These are phyloP conservation scores for Lathyrus oleraceus DNA, from an alignment of 306 rosid species.

Conservation along the genomic window DNA sequence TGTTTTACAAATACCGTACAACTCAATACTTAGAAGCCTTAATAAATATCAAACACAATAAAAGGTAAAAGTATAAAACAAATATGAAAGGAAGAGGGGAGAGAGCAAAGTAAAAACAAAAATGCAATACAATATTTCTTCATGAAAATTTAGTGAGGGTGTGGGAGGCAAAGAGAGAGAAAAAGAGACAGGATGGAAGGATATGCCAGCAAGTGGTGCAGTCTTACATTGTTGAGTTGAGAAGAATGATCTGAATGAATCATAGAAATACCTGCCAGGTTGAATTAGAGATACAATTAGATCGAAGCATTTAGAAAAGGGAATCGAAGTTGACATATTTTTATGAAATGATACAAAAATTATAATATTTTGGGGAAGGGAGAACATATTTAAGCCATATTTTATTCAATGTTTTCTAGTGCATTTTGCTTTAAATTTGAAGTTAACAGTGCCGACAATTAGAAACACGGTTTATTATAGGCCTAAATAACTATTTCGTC, in stretches of 20 bases:
- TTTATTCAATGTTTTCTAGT: constrained; percentile 3
- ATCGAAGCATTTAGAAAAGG: not conserved
- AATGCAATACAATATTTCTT: not conserved
- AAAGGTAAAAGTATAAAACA: not conserved
- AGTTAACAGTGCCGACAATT: not conserved
- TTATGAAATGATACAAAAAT: not conserved
- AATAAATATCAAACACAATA: not conserved
- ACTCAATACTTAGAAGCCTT: not conserved
- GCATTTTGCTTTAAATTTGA: constrained; percentile 10
- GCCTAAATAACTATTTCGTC: not conserved
- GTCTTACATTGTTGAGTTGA: not conserved
- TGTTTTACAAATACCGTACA: not conserved
- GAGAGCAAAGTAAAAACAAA: not conserved
- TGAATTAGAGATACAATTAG: not conserved
- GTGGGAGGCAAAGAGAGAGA: no score
- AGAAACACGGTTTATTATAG: constrained; percentile 4
- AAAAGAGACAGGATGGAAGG: not conserved
- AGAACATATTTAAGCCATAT: not conserved
- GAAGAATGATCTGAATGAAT: not conserved
- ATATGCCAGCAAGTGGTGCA: not conserved
- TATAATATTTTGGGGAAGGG: not conserved
- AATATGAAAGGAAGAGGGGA: not conserved
- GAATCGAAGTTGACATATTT: not conserved
- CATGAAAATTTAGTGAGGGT: no score
- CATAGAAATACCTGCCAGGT: not conserved